Evolutionary conservation across 2,329 filamentous ascomycete species (phyloP).

Genomic region (Sporothrix humicola): DNA sequence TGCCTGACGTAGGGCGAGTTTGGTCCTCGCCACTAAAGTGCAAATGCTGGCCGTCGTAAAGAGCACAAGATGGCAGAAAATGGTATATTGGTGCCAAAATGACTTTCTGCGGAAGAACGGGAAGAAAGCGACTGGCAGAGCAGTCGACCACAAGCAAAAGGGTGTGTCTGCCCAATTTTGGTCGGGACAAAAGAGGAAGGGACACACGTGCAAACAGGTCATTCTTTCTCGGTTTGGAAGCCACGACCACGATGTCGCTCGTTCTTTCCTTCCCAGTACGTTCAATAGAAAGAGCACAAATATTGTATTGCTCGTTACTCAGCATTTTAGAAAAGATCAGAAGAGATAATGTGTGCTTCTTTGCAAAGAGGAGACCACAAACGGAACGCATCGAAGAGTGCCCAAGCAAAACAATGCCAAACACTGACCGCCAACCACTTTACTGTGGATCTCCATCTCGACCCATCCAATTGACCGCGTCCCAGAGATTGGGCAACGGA

Average conservation of each 20-base stretch:
- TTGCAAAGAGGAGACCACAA: background rate
- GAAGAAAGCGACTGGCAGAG: conserved; percentile 10
- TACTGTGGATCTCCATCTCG: background rate
- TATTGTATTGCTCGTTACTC: background rate
- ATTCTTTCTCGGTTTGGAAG: background rate
- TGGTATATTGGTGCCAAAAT: background rate
- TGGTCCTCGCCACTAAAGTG: conserved; percentile 18
- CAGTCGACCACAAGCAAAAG: background rate
- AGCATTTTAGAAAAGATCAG: background rate
- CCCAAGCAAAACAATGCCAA: background rate
- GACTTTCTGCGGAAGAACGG: background rate
- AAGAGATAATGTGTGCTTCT: background rate
- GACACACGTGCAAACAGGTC: conserved; percentile 1
- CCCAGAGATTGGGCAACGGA: background rate
- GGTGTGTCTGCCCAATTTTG: conserved; percentile 16
- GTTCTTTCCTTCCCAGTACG: background rate
- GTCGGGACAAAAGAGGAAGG: conserved; percentile 6
- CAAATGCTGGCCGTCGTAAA: no score
- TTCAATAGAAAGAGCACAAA: background rate
- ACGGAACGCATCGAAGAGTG: background rate
- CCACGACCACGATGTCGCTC: background rate
- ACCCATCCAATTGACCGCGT: background rate
- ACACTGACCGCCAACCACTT: background rate
- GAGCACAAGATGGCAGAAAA: no score
- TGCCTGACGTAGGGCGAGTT: conserved; percentile 17